Base-by-base conservation (phyloP, 2,329 filamentous ascomycete genomes). In the Ophiostoma montium region DNA sequence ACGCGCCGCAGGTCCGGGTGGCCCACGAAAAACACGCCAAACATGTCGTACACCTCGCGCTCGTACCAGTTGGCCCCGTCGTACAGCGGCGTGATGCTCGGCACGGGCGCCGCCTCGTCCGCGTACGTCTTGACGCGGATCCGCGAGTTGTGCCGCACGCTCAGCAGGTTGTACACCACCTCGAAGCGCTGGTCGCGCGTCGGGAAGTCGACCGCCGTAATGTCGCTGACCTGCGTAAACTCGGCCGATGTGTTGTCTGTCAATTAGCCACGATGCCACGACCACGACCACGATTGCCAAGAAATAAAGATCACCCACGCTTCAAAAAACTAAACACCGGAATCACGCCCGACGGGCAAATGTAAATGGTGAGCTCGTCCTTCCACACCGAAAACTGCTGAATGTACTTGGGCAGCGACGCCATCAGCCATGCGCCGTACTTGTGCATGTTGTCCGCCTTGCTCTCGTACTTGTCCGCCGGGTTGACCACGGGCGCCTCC, bases 341-440 rank as follows among this genome's bases (percentile, higher is more conserved):
- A 58, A 95, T 78, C 59, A 96, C 80, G 57, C 87, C 92, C 35
- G 84, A 70, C 1, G 92, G 92, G 44, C 86, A 75, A 62, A 96
- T 92, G 68, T 94, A 90, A 65, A 95, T 86, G 59, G 84, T 88
- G 63, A 98, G 80, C 69, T 98, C 92, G 64, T 98, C 92, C 72
- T 98, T 98, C 92, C 92, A 98, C 50, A 98, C 90, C 12, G 89
- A 94, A 72, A 96, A 96, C 70, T 98, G 92, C 72, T 98, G 94
- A 60, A 98, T 79, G 69, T 95, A 95, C 74, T 95, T 96, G 60
- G 92, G 94, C 62, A 98, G 70, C 67, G 86, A 94, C 58, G 88
- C 89, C 79, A 98, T 90, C 61, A 98, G 71, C 77, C 95, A 98
- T 63, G 94, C 81, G 61, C 92, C 92, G 64, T 98, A 98, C 61